Conservation (phyloP, 1,139 yeast genomes). For the Hanseniaspora sp. region DNA sequence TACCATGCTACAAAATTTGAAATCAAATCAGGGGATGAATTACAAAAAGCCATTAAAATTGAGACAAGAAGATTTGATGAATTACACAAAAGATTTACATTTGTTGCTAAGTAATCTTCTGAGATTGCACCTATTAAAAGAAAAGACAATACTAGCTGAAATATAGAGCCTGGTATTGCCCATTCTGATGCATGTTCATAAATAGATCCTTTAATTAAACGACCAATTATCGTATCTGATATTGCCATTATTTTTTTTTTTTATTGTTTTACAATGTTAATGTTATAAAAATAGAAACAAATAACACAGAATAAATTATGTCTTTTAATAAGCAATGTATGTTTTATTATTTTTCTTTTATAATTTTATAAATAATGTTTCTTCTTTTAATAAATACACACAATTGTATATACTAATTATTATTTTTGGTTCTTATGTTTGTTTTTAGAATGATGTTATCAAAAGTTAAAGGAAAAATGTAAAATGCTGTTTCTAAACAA, state of each 20-base stretch:
- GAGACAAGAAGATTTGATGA: slow-evolving; percentile 25
- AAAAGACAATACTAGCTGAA: slow-evolving; percentile 22
- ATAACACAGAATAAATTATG: no score
- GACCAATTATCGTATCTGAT: neutral
- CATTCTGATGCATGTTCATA: slow-evolving; percentile 8
- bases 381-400: no score
- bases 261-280: neutral
- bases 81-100: slow-evolving; percentile 18
- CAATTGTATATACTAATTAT: no score
- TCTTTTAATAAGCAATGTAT: no score
- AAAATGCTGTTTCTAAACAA: no score
- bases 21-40: slow-evolving; percentile 83
- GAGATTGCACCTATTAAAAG: slow-evolving; percentile 25
- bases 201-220: neutral
- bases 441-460: no score
- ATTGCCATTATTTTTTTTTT: neutral
- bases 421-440: no score
- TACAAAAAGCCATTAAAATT: slow-evolving; percentile 67
- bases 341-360: no score
- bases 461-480: no score
- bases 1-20: slow-evolving; percentile 41
- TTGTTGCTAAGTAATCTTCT: slow-evolving; percentile 27
- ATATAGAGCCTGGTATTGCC: slow-evolving; percentile 11
- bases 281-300: no score
- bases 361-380: no score